phyloP scores from a whole-genome alignment of 768 basidiomycete species.

The Hortiboletus campestris region DNA sequence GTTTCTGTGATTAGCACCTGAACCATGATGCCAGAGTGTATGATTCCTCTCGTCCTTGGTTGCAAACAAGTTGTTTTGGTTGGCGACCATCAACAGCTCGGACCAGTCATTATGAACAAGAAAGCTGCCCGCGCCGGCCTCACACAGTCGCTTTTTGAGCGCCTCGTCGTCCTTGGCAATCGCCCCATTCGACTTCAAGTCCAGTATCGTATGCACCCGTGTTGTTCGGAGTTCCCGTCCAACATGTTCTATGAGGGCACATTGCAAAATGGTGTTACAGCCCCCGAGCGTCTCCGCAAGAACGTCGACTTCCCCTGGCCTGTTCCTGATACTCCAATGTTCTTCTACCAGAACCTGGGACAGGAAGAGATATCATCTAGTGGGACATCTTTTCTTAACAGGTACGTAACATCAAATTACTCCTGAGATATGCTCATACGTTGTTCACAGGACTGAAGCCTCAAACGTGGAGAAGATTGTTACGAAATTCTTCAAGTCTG shows the following conservation, averaged over 20 bases:
- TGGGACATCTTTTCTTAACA: slow-evolving; percentile 97
- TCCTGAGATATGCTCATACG: slow-evolving; percentile 4
- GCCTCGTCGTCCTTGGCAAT: slow-evolving; percentile 92
- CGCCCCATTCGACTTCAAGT: slow-evolving; percentile 98
- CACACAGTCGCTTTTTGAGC: slow-evolving; percentile 97
- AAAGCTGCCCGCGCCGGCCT: slow-evolving; percentile 98
- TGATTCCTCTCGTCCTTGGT: slow-evolving; percentile 97
- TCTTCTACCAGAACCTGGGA: slow-evolving; percentile 99
- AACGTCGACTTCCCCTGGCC: slow-evolving; percentile 99
- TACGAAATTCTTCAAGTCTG: slow-evolving; percentile 99
- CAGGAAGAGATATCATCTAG: slow-evolving; percentile 99
- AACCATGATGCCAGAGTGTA: slow-evolving; percentile 69
- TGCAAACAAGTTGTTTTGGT: slow-evolving; percentile 99
- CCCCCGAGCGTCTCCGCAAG: slow-evolving; percentile 94
- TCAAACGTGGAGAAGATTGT: slow-evolving; percentile 99
- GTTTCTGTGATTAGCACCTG: slow-evolving; percentile 1
- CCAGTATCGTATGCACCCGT: slow-evolving; percentile 99
- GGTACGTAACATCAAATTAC: slow-evolving; percentile 38
- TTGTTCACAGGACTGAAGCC: slow-evolving; percentile 77
- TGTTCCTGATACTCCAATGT: slow-evolving; percentile 95
- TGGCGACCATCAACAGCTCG: slow-evolving; percentile 95
- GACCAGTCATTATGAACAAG: slow-evolving; percentile 99
- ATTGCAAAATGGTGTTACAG: slow-evolving; percentile 97
- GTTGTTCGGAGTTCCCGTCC: slow-evolving; percentile 97
- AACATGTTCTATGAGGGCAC: slow-evolving; percentile 99